A percentile compares a stretch with the other conserved stretches of the same genome.
phyloP scores from a whole-genome alignment of 345 rosid genomes.

The Gossypium sturtianum region DNA sequence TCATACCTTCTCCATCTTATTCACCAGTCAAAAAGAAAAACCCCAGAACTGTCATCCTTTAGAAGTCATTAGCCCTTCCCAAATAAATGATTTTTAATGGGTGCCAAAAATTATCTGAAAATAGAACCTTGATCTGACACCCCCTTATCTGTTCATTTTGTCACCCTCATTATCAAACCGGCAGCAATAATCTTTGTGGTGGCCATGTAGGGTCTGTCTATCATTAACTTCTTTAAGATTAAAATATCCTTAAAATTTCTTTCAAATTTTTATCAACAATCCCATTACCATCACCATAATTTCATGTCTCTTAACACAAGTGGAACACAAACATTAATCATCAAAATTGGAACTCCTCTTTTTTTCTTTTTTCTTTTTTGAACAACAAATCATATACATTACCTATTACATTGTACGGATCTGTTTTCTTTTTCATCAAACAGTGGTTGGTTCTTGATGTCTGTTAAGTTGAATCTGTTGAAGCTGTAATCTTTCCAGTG shows the following conservation, averaged over 20 bases:
- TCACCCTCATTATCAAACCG: conserved; percentile 10
- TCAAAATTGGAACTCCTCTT: conserved; percentile 12
- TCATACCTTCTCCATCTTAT: too few relatives aligned
- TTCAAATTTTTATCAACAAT: conserved; percentile 1
- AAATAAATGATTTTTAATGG: too few relatives aligned
- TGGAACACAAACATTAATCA: background rate
- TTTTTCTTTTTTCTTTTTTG: background rate
- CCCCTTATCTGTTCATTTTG: conserved; percentile 11
- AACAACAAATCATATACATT: conserved; percentile 17
- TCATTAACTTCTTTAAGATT: background rate
- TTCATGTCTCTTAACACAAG: conserved; percentile 10
- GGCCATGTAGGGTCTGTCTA: background rate
- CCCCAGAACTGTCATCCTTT: too few relatives aligned
- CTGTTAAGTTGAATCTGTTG: conserved; percentile 34
- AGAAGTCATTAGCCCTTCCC: too few relatives aligned
- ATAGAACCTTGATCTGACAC: conserved; percentile 16
- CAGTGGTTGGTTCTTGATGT: conserved; percentile 37
- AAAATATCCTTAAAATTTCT: conserved; percentile 4
- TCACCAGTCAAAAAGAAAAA: too few relatives aligned
- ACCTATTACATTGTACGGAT: background rate
- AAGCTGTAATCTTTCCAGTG: conserved; percentile 48
- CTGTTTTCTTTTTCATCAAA: conserved; percentile 25
- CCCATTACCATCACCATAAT: background rate
- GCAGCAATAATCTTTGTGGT: conserved; percentile 5
- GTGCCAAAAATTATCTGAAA: background rate